These are phyloP conservation scores for Cetradonia linearis DNA, from an alignment of 495 filamentous ascomycete genomes.

Conservation along the genomic window DNA sequence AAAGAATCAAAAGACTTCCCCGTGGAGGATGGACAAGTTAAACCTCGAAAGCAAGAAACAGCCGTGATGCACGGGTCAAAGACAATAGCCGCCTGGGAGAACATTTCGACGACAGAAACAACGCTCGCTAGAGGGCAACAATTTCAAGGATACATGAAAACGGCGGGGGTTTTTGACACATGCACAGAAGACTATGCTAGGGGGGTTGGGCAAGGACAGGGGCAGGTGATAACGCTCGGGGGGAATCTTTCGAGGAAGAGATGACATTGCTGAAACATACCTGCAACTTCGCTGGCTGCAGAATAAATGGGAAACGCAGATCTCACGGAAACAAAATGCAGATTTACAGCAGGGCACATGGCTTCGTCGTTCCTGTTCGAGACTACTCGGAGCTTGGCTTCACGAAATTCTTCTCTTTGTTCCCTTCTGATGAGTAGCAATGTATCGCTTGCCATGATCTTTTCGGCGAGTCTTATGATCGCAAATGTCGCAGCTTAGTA, in stretches of 20 bases:
- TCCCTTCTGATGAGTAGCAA: background rate
- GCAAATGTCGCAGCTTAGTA: background rate
- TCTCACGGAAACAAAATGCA: background rate
- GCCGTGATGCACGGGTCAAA: too few species aligned
- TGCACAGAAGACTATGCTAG: background rate
- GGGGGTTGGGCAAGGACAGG: background rate
- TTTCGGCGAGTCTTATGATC: background rate
- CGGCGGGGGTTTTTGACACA: background rate
- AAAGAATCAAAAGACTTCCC: background rate
- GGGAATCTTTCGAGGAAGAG: background rate
- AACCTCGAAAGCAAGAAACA: too few species aligned
- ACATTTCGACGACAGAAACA: background rate
- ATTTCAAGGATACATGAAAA: background rate
- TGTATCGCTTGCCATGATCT: background rate
- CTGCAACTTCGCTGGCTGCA: background rate
- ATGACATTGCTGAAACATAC: background rate
- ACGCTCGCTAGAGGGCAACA: background rate
- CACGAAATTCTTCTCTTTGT: background rate
- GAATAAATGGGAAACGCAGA: background rate
- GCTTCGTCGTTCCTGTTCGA: background rate
- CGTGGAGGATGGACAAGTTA: background rate
- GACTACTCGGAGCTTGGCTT: background rate
- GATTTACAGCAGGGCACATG: background rate
- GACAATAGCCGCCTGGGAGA: too few species aligned
- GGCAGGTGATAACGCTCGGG: background rate